Conservation (phyloP, 768 basidiomycete genomes). For the Boletus eberwhitei region DNA sequence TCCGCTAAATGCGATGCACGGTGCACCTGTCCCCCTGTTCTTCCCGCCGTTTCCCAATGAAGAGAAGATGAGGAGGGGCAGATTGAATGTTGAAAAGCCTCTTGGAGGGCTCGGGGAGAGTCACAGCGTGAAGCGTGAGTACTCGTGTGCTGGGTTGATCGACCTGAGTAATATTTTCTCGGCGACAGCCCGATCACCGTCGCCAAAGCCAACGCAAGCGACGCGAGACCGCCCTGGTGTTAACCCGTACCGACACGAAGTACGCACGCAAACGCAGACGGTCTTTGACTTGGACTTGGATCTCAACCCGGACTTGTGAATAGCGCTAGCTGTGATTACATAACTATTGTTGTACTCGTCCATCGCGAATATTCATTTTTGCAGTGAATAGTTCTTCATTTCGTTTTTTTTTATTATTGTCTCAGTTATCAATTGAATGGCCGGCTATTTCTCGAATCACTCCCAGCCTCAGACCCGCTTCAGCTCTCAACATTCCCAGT, state of each 20-base stretch:
- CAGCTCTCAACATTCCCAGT: slow-evolving; percentile 46
- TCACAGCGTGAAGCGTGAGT: slow-evolving; percentile 73
- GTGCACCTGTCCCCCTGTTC: slow-evolving; percentile 74
- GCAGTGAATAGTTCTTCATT: neutral
- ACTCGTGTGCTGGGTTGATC: neutral
- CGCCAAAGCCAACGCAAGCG: slow-evolving; percentile 49
- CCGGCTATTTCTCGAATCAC: slow-evolving; percentile 82
- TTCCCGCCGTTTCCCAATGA: slow-evolving; percentile 91
- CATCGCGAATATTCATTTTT: neutral
- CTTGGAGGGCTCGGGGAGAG: slow-evolving; percentile 77
- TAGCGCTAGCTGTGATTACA: slow-evolving; percentile 22
- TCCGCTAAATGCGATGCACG: slow-evolving; percentile 44
- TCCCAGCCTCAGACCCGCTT: slow-evolving; percentile 65
- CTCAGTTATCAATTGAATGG: slow-evolving; percentile 42
- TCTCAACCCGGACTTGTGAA: slow-evolving; percentile 74
- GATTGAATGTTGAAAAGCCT: slow-evolving; percentile 76
- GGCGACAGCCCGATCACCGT: slow-evolving; percentile 61
- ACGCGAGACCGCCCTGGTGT: slow-evolving; percentile 49
- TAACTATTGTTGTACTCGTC: slow-evolving; percentile 14
- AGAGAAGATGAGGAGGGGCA: slow-evolving; percentile 85
- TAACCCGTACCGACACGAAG: slow-evolving; percentile 71
- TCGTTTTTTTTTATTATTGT: slow-evolving; percentile 21
- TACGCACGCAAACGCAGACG: slow-evolving; percentile 55
- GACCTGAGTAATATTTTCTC: slow-evolving; percentile 6
- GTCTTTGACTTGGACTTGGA: slow-evolving; percentile 81